Evolutionary conservation across 164 flowering plant species (phyloP), one percentile per base, ranked within the genome.

Genomic region (Chimonanthus praecox): DNA sequence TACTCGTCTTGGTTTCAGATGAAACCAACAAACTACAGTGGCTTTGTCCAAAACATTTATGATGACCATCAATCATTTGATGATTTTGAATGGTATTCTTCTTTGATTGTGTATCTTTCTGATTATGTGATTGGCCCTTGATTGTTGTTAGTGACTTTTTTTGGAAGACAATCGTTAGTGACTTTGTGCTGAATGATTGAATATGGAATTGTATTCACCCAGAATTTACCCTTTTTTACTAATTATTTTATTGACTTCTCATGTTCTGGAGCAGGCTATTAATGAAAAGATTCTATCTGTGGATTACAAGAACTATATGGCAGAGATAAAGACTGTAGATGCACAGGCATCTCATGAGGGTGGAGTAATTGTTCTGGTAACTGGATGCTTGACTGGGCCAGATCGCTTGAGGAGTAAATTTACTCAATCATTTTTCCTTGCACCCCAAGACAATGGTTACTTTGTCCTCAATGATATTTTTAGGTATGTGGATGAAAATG

Each of bases 381-480:
- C 92, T 82, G 97, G 97, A 10, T 82, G 73, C 73, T 50, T 89
- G 76, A 84, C 81, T 50, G 84, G 84, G 63, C 81, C 80, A 76
- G 90, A 88, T 67, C 67, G 79, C 69, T 66, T 75, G 62, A 80
- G 64, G 18, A 78, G 77, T 68, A 82, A 83, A 47, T 90, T 92
- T 48, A 79, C 87, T 10, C 97, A 92, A 71, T 74, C 86, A 15
- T 92, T 92, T 76, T 92, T 92, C 74, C 82, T 92, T 64, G 94
- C 94, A 1, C 97, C 95, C 21, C 83, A 78, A 74, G 81, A 76
- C 63, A 72, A 69, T 46, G 81, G 81, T 18, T 78, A 76, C 82
- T 91, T 83, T 85, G 94, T 92, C n/a, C 71, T 88, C 73, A 92
- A 89, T 85, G 95, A 92, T 73, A 71, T 88, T 10, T 86, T 92